Conservation (phyloP, 2,329 filamentous ascomycete genomes). For the Chrysoporthe austroafricana region DNA sequence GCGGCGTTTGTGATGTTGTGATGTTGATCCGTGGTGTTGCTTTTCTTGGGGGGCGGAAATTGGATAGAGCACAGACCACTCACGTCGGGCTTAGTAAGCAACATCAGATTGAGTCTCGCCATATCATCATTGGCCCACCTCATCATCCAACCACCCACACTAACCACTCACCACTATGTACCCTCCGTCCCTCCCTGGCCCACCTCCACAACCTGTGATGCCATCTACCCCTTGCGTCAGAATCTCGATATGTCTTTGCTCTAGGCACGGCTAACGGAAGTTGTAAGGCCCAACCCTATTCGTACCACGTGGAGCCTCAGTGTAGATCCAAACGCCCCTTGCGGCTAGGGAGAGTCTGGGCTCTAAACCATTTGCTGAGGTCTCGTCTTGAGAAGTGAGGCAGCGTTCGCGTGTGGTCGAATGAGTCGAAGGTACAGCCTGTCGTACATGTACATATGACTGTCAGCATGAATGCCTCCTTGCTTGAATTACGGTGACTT, state of each 20-base stretch:
- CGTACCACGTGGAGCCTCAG: not conserved
- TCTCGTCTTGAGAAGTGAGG: not conserved
- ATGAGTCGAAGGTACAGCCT: not conserved
- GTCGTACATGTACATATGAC: not conserved
- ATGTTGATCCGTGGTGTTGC: constrained; percentile 13
- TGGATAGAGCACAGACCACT: not conserved
- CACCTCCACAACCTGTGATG: not conserved
- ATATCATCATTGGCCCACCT: not conserved
- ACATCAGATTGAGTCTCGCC: not conserved
- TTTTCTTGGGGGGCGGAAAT: constrained; percentile 14
- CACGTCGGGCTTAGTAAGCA: not conserved
- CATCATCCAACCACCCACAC: not conserved
- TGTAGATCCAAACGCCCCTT: not conserved
- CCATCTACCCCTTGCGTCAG: not conserved
- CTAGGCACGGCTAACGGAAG: not conserved
- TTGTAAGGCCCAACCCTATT: not conserved
- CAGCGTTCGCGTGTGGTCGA: not conserved
- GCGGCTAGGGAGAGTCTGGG: not conserved
- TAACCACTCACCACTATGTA: too few relatives aligned
- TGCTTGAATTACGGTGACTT: not conserved
- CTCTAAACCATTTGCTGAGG: not conserved
- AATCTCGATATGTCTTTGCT: not conserved
- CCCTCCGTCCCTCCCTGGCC: too few relatives aligned
- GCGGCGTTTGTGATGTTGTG: constrained; percentile 1
- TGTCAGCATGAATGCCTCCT: too few relatives aligned